These are phyloP conservation scores for Posidonia oceanica DNA, from an alignment of 116 monocot species.

Conservation along the genomic window DNA sequence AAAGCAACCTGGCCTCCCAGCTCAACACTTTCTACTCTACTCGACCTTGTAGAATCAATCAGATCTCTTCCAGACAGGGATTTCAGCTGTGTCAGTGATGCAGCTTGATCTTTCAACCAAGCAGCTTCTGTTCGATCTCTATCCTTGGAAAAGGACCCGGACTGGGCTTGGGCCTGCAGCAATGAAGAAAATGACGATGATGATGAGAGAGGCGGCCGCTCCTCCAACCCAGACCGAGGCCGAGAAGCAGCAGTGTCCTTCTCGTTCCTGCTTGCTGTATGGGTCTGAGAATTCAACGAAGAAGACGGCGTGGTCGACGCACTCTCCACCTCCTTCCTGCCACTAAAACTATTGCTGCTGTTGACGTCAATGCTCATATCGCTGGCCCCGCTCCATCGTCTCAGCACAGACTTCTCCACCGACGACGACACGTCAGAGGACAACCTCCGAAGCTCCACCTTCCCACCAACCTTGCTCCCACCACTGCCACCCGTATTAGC, in stretches of 20 bases:
- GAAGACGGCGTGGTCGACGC: conserved; percentile 45
- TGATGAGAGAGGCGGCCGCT: neutral
- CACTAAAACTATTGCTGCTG: conserved; percentile 26
- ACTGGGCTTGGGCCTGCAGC: conserved; percentile 3
- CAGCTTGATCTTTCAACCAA: neutral
- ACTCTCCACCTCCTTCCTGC: conserved; percentile 38
- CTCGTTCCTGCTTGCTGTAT: conserved; percentile 20
- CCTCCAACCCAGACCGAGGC: conserved; percentile 17
- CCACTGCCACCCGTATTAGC: conserved; percentile 2
- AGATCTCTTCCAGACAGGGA: conserved; percentile 2
- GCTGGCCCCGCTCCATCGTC: conserved; percentile 96
- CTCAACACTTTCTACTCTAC: neutral
- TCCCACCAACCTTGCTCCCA: conserved; percentile 27
- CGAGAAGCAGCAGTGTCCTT: conserved; percentile 32
- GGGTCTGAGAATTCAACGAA: conserved; percentile 27
- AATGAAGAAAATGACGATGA: conserved; percentile 12
- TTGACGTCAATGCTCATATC: conserved; percentile 92
- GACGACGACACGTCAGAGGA: conserved; percentile 50
- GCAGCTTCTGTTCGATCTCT: neutral
- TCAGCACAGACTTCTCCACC: conserved; percentile 65
- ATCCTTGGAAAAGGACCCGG: conserved; percentile 5
- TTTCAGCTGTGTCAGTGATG: neutral
- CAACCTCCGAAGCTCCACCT: conserved; percentile 58
- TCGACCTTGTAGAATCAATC: neutral
- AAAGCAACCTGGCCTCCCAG: conserved; percentile 10